Conservation (phyloP, 306 rosid genomes). For the Alnus glutinosa region DNA sequence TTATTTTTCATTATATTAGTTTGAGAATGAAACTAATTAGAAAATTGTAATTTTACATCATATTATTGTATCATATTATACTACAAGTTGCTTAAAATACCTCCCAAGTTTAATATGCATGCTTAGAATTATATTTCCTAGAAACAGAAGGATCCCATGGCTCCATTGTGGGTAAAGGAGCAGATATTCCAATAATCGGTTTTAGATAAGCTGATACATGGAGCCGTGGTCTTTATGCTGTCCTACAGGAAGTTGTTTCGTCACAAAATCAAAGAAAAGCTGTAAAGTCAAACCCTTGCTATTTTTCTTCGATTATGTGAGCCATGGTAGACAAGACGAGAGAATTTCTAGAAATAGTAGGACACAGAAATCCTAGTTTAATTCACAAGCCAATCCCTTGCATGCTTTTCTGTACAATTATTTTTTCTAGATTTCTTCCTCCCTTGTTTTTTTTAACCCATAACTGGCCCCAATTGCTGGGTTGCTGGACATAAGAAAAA, state of each 20-base stretch:
- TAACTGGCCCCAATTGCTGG: slow-evolving; percentile 21
- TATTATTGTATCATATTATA: not conserved
- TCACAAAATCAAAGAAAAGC: not conserved
- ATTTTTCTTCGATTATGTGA: not conserved
- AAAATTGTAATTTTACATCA: not conserved
- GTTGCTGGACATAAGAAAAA: slow-evolving; percentile 24
- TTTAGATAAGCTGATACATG: too few species aligned
- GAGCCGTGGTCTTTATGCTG: too few species aligned
- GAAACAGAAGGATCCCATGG: too few species aligned
- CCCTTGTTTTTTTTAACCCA: not conserved
- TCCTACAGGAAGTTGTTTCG: not conserved
- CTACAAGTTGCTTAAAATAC: not conserved
- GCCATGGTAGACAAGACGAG: slow-evolving; percentile 1
- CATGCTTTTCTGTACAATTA: slow-evolving; percentile 34
- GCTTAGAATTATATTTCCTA: not conserved
- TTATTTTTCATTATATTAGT: not conserved
- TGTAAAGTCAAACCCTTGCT: not conserved
- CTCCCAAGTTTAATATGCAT: not conserved
- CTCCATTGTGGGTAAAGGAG: too few species aligned
- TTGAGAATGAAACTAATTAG: not conserved
- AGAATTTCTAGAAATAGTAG: not conserved
- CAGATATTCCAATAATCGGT: too few species aligned
- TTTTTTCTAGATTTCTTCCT: slow-evolving; percentile 18
- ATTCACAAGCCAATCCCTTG: not conserved
- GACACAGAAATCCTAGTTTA: not conserved